These are phyloP conservation scores for Fomitiporia mediterranea DNA, from an alignment of 1,284 basidiomycete species.

Conservation along the genomic window DNA sequence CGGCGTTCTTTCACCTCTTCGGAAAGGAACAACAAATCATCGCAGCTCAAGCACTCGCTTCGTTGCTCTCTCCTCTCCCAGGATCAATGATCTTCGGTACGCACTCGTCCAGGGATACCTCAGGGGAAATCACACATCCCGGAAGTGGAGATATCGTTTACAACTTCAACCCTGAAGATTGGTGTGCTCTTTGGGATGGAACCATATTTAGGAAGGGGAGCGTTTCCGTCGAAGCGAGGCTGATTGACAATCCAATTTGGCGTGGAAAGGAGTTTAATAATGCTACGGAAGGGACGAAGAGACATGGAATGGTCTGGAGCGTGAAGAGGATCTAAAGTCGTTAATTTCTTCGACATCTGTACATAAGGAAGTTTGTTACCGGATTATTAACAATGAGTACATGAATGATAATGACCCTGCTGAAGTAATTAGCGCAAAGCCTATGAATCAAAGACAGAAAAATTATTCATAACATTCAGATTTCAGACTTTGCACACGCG, in stretches of 20 bases:
- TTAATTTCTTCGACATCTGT: too few relatives aligned
- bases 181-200: constrained; percentile 20
- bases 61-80: constrained; percentile 35
- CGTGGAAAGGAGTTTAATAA: background rate
- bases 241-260: background rate
- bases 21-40: constrained; percentile 37
- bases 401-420: too few relatives aligned
- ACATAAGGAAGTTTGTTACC: too few relatives aligned
- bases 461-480: too few relatives aligned
- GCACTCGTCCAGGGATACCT: constrained; percentile 27
- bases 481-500: too few relatives aligned
- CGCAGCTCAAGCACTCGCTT: constrained; percentile 37
- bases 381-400: too few relatives aligned
- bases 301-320: constrained; percentile 11
- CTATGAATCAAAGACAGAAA: too few relatives aligned
- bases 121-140: constrained; percentile 23
- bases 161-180: constrained; percentile 18
- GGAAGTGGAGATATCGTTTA: constrained; percentile 1
- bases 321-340: constrained; percentile 14
- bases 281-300: constrained; percentile 1
- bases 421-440: too few relatives aligned
- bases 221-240: constrained; percentile 15
- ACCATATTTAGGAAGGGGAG: constrained; percentile 16
- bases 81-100: constrained; percentile 37
- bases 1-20: constrained; percentile 51